Conservation (phyloP, 352 stramenopile species). For the Globisporangium spinosum region DNA sequence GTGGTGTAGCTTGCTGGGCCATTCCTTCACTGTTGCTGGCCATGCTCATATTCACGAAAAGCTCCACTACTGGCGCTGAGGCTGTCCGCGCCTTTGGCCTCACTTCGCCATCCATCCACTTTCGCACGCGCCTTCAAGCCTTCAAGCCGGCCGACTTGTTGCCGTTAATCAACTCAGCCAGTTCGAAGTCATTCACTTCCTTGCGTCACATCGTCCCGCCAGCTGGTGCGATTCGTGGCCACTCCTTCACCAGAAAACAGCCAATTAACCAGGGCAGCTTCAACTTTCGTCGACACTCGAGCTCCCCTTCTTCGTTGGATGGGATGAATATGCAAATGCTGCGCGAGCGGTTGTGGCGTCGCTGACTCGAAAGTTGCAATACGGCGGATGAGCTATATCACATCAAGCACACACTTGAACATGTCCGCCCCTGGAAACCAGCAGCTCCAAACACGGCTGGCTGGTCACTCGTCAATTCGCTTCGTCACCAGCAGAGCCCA, state of each 20-base stretch:
- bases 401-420: no score
- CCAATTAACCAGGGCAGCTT: background rate
- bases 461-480: slow-evolving; percentile 4
- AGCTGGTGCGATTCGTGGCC: background rate
- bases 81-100: no score
- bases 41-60: no score
- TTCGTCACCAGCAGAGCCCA: background rate
- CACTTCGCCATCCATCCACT: no score
- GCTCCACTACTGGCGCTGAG: no score
- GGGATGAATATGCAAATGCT: background rate
- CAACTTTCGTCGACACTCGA: slow-evolving; percentile 4
- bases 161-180: no score
- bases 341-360: background rate
- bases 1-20: no score
- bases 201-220: no score
- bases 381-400: background rate
- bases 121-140: no score
- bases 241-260: slow-evolving; percentile 4
- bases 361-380: background rate
- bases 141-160: no score
- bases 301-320: background rate
- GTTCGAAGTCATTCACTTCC: no score
- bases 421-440: background rate
- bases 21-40: no score
- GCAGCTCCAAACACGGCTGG: background rate